Conservation (phyloP, 2,329 filamentous ascomycete species). For the Metarhizium rileyi region DNA sequence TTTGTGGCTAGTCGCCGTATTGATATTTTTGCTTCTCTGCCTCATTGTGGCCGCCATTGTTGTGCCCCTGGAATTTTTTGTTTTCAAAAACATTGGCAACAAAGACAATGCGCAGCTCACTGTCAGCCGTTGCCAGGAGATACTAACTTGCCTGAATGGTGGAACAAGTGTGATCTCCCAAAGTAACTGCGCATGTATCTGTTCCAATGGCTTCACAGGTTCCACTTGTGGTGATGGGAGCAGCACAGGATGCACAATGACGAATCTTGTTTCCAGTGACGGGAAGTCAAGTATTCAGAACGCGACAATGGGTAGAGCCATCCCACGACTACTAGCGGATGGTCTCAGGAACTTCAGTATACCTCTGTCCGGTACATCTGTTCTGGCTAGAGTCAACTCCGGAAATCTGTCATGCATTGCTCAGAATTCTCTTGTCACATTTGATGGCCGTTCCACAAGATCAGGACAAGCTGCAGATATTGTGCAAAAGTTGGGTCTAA, state of each 20-base stretch:
- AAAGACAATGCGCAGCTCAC: constrained; percentile 26
- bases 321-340: constrained; percentile 62
- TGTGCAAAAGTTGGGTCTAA: too few relatives aligned
- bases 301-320: constrained; percentile 70
- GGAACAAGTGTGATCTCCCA: constrained; percentile 64
- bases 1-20: constrained; percentile 63
- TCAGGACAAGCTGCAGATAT: constrained; percentile 8
- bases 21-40: constrained; percentile 54
- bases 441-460: constrained; percentile 48
- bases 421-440: constrained; percentile 82
- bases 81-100: constrained; percentile 40
- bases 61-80: constrained; percentile 59
- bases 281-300: constrained; percentile 38
- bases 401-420: constrained; percentile 69
- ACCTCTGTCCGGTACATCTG: constrained; percentile 56
- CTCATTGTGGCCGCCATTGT: constrained; percentile 74
- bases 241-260: constrained; percentile 43
- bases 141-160: constrained; percentile 65
- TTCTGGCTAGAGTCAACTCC: constrained; percentile 68
- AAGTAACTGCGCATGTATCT: constrained; percentile 73
- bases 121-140: constrained; percentile 46
- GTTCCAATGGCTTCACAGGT: constrained; percentile 74
- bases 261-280: constrained; percentile 31
- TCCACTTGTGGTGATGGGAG: constrained; percentile 39
- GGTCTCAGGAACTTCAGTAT: constrained; percentile 64